Percentiles rank a stretch among this genome's conserved stretches.
Evolutionary conservation across 164 flowering plant species (phyloP).

Genomic region (Hamamelis virginiana): DNA sequence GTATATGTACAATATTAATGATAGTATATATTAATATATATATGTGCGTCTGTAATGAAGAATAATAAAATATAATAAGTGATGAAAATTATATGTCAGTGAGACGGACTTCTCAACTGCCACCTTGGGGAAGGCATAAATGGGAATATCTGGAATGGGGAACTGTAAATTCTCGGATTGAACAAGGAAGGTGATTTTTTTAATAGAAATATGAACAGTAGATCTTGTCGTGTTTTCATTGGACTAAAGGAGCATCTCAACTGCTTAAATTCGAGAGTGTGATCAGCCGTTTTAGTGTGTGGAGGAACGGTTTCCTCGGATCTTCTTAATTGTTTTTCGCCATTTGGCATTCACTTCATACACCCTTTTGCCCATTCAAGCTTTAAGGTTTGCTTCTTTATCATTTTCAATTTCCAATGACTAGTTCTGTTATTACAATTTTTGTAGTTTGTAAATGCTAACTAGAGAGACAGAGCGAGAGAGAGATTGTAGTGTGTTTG

Average conservation of each 20-base stretch:
- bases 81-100: neutral
- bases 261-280: slow-evolving; percentile 8
- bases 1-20: too few relatives aligned
- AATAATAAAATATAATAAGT: too few relatives aligned
- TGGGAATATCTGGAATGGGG: slow-evolving; percentile 13
- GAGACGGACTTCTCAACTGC: neutral
- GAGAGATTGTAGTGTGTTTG: neutral
- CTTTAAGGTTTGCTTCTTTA: neutral
- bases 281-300: slow-evolving; percentile 8
- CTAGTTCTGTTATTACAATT: neutral
- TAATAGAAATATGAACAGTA: too few relatives aligned
- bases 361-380: neutral
- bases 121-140: neutral
- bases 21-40: too few relatives aligned
- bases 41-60: too few relatives aligned
- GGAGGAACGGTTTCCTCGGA: slow-evolving; percentile 4
- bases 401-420: neutral
- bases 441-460: neutral
- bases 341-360: slow-evolving; percentile 24
- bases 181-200: neutral
- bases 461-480: neutral
- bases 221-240: slow-evolving; percentile 20
- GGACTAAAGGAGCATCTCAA: slow-evolving; percentile 16
- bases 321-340: slow-evolving; percentile 8
- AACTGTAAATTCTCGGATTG: slow-evolving; percentile 8